Conservation (phyloP, 495 filamentous ascomycete species). For the Coniosporium apollinis region DNA sequence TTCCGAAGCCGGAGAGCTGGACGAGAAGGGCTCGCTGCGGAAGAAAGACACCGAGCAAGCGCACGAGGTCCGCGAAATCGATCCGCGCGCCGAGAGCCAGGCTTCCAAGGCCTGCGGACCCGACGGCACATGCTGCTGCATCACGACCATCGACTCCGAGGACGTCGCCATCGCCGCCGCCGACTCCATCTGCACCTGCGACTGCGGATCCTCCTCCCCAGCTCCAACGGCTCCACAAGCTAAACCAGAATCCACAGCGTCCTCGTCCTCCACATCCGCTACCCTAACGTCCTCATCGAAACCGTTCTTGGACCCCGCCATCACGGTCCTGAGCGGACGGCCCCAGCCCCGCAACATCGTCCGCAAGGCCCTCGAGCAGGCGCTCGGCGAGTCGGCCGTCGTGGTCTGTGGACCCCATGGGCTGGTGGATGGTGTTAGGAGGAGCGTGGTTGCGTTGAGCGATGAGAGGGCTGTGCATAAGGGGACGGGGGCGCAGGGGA, state of each 20-base stretch:
- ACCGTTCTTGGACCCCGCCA: slow-evolving; percentile 11
- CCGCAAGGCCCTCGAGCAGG: slow-evolving; percentile 45
- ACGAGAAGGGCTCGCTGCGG: slow-evolving; percentile 6
- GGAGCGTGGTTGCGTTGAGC: slow-evolving; percentile 49
- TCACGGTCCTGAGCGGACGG: slow-evolving; percentile 24
- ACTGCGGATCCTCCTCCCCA: slow-evolving; percentile 1
- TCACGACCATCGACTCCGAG: slow-evolving; percentile 31
- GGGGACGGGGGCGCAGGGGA: slow-evolving; percentile 72
- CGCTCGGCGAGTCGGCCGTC: slow-evolving; percentile 66
- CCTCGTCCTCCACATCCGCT: slow-evolving; percentile 5
- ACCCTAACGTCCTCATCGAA: slow-evolving; percentile 1
- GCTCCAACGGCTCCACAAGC: too few relatives aligned
- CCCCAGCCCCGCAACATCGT: slow-evolving; percentile 31
- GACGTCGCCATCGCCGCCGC: slow-evolving; percentile 16
- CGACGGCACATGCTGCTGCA: slow-evolving; percentile 36
- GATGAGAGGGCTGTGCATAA: slow-evolving; percentile 85
- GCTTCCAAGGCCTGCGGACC: slow-evolving; percentile 18
- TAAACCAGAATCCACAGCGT: slow-evolving; percentile 2
- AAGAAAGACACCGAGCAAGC: slow-evolving; percentile 5
- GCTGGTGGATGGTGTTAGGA: slow-evolving; percentile 46
- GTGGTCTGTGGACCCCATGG: slow-evolving; percentile 64
- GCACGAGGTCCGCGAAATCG: slow-evolving; percentile 5
- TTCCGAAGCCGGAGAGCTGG: slow-evolving; percentile 5
- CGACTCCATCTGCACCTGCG: slow-evolving; percentile 18
- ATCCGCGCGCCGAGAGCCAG: neutral